A percentile compares a stretch with the other conserved stretches of the same genome.
phyloP scores from a whole-genome alignment of 805 yeast genomes.

The Isabelozyma pseudorhagii region DNA sequence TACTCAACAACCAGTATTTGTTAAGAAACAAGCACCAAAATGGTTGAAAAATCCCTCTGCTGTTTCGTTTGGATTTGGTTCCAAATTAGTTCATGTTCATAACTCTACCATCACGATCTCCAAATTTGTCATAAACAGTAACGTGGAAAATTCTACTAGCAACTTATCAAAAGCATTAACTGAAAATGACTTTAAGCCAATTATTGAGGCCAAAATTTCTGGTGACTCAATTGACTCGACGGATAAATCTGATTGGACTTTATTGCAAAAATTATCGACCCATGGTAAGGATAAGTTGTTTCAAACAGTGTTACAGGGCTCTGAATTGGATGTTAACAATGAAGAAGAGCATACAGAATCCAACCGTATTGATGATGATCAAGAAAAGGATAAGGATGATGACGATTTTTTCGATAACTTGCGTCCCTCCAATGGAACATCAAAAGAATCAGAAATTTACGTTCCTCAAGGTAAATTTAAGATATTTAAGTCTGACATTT shows the following conservation, averaged over 20 bases:
- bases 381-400: slow-evolving; percentile 10
- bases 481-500: slow-evolving; percentile 27
- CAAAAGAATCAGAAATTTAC: slow-evolving; percentile 12
- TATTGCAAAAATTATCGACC: slow-evolving; percentile 49
- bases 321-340: slow-evolving; percentile 3
- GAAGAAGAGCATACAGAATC: slow-evolving; percentile 5
- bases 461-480: slow-evolving; percentile 57
- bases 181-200: slow-evolving; percentile 47
- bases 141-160: slow-evolving; percentile 31
- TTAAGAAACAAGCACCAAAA: slow-evolving; percentile 75
- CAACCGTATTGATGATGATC: slow-evolving; percentile 3
- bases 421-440: slow-evolving; percentile 15
- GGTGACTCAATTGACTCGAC: slow-evolving; percentile 29
- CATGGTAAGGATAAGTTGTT: slow-evolving; percentile 52
- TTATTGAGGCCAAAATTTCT: slow-evolving; percentile 54
- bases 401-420: slow-evolving; percentile 39
- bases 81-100: slow-evolving; percentile 65
- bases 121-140: slow-evolving; percentile 38
- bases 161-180: slow-evolving; percentile 57
- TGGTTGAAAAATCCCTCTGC: slow-evolving; percentile 79
- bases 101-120: slow-evolving; percentile 42
- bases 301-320: slow-evolving; percentile 18
- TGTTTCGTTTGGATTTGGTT: slow-evolving; percentile 91
- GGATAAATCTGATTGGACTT: slow-evolving; percentile 62
- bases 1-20: slow-evolving; percentile 69